These are phyloP conservation scores for Epichloe hybrida DNA, from an alignment of 2,329 filamentous ascomycete genomes.

Conservation along the genomic window DNA sequence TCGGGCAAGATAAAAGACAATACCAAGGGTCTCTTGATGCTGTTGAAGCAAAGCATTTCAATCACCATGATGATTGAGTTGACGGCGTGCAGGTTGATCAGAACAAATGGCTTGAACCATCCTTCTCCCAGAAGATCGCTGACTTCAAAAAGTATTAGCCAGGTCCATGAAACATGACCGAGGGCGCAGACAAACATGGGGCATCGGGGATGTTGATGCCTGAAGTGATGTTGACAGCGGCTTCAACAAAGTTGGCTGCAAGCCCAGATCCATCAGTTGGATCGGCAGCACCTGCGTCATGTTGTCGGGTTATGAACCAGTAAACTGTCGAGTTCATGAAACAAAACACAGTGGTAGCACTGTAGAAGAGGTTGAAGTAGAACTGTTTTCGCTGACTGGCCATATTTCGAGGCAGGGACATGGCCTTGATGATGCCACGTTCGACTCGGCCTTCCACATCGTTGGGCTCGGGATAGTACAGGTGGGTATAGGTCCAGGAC, in stretches of 20 bases:
- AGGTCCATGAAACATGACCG: neutral
- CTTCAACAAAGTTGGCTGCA: neutral
- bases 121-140: constrained; percentile 34
- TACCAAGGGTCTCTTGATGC: constrained; percentile 37
- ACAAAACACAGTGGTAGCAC: constrained; percentile 28
- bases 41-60: constrained; percentile 37
- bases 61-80: constrained; percentile 29
- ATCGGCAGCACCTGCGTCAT: constrained; percentile 10
- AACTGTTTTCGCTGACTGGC: constrained; percentile 28
- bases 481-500: constrained; percentile 39
- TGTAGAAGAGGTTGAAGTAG: constrained; percentile 38
- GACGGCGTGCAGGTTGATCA: constrained; percentile 32
- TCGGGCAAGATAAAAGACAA: constrained; percentile 9
- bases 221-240: neutral
- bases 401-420: constrained; percentile 33
- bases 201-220: constrained; percentile 5
- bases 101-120: constrained; percentile 32
- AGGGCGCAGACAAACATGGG: constrained; percentile 11
- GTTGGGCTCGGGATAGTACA: constrained; percentile 31
- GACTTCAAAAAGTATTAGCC: constrained; percentile 19
- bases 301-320: constrained; percentile 28
- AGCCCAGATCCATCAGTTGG: neutral
- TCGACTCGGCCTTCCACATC: constrained; percentile 23
- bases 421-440: constrained; percentile 21
- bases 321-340: constrained; percentile 38